Conservation (phyloP, 2,329 filamentous ascomycete genomes). For the Ophiostoma tasmaniense region DNA sequence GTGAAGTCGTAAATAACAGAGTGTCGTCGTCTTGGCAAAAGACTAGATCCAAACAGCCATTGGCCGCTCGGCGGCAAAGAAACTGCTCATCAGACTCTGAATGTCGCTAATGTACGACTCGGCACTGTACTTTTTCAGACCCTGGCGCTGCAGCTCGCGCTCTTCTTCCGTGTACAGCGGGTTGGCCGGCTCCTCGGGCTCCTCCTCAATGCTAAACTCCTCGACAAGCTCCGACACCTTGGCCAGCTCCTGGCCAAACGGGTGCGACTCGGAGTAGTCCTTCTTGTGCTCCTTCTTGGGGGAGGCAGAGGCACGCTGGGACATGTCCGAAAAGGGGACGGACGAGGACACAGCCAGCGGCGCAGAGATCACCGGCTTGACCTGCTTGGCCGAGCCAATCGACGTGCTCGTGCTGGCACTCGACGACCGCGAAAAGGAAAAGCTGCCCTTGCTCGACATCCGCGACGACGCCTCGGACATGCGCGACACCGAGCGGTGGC, state of each 20-base stretch:
- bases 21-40: too few relatives aligned
- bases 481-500: conserved; percentile 36
- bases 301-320: too few relatives aligned
- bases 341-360: not conserved
- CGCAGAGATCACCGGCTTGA: conserved; percentile 1
- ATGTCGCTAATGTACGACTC: conserved; percentile 82
- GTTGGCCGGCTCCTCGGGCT: not conserved
- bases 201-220: conserved; percentile 49
- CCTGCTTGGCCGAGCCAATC: conserved; percentile 26
- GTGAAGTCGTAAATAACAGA: conserved; percentile 5
- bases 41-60: conserved; percentile 41
- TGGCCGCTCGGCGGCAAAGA: conserved; percentile 38
- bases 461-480: conserved; percentile 46
- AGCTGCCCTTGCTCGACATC: conserved; percentile 49
- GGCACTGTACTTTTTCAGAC: conserved; percentile 64
- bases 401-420: conserved; percentile 47
- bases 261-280: conserved; percentile 45
- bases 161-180: conserved; percentile 59
- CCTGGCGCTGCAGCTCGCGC: conserved; percentile 57
- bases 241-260: conserved; percentile 82
- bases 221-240: conserved; percentile 90
- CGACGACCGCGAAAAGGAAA: conserved; percentile 48
- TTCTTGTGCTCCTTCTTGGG: conserved; percentile 24
- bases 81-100: conserved; percentile 54
- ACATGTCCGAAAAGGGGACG: not conserved